Evolutionary conservation across 805 yeast species (phyloP).

Genomic region (Phaffomyces thermotolerans): DNA sequence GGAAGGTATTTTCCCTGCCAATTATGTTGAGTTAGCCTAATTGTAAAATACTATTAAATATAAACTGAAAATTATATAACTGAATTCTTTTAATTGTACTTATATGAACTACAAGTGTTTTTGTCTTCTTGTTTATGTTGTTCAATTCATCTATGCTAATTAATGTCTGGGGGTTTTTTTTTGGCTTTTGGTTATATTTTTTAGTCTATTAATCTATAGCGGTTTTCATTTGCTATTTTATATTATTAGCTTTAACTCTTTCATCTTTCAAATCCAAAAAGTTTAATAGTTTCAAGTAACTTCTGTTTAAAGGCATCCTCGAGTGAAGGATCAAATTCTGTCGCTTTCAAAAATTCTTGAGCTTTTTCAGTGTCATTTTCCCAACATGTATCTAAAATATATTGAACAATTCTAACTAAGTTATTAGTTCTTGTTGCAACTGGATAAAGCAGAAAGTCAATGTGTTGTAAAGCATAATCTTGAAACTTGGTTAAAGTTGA

Average conservation of each 20-base stretch:
- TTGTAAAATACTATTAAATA: too few species aligned
- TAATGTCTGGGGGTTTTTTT: too few species aligned
- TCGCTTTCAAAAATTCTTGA: constrained; percentile 7
- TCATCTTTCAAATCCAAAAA: constrained; percentile 23
- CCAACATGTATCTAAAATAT: constrained; percentile 31
- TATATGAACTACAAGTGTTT: too few species aligned
- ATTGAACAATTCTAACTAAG: constrained; percentile 26
- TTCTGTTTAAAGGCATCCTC: constrained; percentile 10
- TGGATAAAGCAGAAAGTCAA: constrained; percentile 28
- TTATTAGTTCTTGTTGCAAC: constrained; percentile 28
- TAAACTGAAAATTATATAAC: too few species aligned
- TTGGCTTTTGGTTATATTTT: not conserved
- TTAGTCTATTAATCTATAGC: not conserved
- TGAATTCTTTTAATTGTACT: too few species aligned
- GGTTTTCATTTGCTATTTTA: not conserved
- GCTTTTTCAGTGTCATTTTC: constrained; percentile 19
- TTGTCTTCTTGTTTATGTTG: too few species aligned
- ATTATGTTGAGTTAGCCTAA: constrained; percentile 71
- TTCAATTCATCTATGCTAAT: too few species aligned
- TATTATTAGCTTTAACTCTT: not conserved
- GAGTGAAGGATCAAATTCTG: constrained; percentile 11
- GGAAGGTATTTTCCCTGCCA: constrained; percentile 96
- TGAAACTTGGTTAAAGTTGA: constrained; percentile 17
- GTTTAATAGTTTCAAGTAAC: constrained; percentile 15
- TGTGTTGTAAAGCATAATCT: constrained; percentile 23